Evolutionary conservation across 305 asterid species (phyloP).

Genomic region (Lippia alba): DNA sequence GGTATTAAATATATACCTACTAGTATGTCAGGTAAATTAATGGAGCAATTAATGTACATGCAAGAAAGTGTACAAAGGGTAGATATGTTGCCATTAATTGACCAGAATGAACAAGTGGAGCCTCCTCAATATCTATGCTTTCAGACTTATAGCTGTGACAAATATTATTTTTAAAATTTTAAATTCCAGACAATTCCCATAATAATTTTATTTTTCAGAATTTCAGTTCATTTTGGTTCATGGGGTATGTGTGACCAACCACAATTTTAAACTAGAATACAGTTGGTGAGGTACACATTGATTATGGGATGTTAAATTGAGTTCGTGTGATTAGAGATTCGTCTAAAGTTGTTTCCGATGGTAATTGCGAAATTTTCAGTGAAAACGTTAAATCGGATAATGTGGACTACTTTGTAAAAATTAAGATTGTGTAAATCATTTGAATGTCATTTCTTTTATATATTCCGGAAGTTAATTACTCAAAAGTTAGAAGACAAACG

Average conservation of each 20-base stretch:
- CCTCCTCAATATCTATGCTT: constrained; percentile 9
- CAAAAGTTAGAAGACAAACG: too few species aligned
- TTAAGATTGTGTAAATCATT: too few species aligned
- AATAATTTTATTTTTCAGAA: neutral
- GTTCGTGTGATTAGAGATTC: too few species aligned
- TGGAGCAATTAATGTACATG: constrained; percentile 39
- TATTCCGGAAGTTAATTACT: too few species aligned
- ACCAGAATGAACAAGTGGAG: constrained; percentile 30
- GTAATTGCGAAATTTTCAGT: too few species aligned
- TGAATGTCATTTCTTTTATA: too few species aligned
- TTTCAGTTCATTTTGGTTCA: constrained; percentile 31
- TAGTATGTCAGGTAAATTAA: constrained; percentile 40
- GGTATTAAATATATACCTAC: constrained; percentile 42
- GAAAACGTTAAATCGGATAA: too few species aligned
- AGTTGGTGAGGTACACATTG: too few species aligned
- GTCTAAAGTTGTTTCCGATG: too few species aligned
- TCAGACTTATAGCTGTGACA: neutral
- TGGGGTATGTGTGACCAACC: constrained; percentile 35
- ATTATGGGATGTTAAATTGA: too few species aligned
- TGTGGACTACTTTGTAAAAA: too few species aligned
- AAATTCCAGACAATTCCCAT: constrained; percentile 21
- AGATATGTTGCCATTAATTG: constrained; percentile 45
- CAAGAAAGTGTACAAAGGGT: constrained; percentile 42
- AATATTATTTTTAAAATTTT: neutral
- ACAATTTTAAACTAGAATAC: neutral